Percentiles rank a stretch among this genome's conserved stretches.
phyloP scores from a whole-genome alignment of 2,329 filamentous ascomycete species.

The Trichophyton mentagrophytes region DNA sequence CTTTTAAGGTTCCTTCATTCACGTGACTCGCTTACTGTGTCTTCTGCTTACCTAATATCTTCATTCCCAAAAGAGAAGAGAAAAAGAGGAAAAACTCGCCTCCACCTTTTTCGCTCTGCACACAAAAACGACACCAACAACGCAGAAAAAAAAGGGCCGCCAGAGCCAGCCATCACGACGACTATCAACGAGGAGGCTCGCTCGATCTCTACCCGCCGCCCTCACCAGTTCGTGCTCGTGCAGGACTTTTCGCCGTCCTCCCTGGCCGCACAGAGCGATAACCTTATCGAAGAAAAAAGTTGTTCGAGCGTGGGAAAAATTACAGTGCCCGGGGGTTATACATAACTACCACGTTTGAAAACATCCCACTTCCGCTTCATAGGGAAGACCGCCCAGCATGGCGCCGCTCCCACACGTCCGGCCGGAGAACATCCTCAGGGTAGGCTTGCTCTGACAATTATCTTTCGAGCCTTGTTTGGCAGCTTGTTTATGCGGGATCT shows the following conservation, averaged over 20 bases:
- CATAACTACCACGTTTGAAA: neutral
- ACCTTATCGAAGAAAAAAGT: neutral
- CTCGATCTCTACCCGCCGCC: neutral
- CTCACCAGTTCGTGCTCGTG: neutral
- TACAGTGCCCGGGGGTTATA: neutral
- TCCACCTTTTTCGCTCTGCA: neutral
- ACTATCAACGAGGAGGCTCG: neutral
- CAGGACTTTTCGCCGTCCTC: neutral
- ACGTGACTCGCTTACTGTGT: neutral
- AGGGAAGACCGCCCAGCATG: slow-evolving; percentile 44
- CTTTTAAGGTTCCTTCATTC: neutral
- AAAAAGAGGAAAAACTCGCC: neutral
- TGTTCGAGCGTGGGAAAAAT: neutral
- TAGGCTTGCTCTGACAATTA: slow-evolving; percentile 21
- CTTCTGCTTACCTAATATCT: neutral
- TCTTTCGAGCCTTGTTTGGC: slow-evolving; percentile 10
- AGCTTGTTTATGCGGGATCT: neutral
- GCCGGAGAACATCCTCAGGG: slow-evolving; percentile 96
- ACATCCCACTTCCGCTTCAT: neutral
- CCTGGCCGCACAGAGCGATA: neutral
- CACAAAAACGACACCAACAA: neutral
- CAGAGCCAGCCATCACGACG: neutral
- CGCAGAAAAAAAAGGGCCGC: neutral
- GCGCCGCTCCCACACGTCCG: slow-evolving; percentile 94
- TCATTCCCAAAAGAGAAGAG: neutral